Percentiles rank a stretch among this genome's conserved stretches.
Evolutionary conservation across 2,329 filamentous ascomycete species (phyloP).

Genomic region (Orbilia ellipsospora): DNA sequence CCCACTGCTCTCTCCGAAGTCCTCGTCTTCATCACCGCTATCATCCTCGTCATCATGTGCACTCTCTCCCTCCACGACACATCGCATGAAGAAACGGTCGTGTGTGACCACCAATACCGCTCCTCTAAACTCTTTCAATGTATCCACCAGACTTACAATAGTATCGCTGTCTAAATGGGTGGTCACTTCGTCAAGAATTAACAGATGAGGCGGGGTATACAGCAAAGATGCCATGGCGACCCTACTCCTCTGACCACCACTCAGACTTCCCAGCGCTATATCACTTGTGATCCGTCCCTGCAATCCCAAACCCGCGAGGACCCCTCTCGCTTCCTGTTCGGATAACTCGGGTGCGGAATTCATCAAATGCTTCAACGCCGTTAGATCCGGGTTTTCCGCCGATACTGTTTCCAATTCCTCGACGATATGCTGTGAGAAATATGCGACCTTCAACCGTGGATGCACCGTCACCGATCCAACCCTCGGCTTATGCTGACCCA

Average conservation of each 20-base stretch:
- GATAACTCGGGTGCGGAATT: constrained; percentile 69
- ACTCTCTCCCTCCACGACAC: constrained; percentile 73
- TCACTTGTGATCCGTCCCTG: constrained; percentile 77
- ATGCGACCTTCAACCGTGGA: constrained; percentile 75
- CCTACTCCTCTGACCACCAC: constrained; percentile 79
- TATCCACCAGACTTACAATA: constrained; percentile 75
- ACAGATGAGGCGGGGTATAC: constrained; percentile 70
- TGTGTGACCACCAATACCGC: constrained; percentile 82
- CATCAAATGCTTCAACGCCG: constrained; percentile 68
- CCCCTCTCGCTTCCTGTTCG: constrained; percentile 75
- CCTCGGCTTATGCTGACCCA: constrained; percentile 68
- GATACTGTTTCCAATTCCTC: constrained; percentile 71
- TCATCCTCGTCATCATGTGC: constrained; percentile 65
- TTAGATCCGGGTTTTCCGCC: constrained; percentile 67
- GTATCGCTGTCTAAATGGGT: constrained; percentile 88
- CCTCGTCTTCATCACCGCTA: constrained; percentile 63
- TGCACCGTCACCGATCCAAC: constrained; percentile 74
- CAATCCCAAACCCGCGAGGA: constrained; percentile 77
- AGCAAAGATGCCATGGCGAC: constrained; percentile 75
- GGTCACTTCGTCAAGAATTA: constrained; percentile 83
- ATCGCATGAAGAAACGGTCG: constrained; percentile 82
- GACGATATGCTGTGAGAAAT: constrained; percentile 83
- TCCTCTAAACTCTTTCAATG: constrained; percentile 75
- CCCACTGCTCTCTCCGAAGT: constrained; percentile 65
- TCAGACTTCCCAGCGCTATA: constrained; percentile 77